Base-by-base conservation (phyloP, 2,329 filamentous ascomycete species). In the Fonsecaea nubica region DNA sequence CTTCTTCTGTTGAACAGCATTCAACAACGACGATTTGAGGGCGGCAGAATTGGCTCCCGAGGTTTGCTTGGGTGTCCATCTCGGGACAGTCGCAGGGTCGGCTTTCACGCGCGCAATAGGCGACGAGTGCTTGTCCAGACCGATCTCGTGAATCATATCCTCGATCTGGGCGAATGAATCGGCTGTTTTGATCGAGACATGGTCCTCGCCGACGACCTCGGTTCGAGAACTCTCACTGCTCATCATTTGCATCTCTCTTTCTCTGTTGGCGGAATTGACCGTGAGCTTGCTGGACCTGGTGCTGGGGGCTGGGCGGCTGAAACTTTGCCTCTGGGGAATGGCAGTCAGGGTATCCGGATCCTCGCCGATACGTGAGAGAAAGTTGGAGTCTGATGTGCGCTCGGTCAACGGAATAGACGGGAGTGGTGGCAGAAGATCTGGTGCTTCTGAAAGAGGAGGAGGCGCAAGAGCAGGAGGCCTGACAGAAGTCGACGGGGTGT, bases 1-100 rank as follows among this genome's bases (percentile, higher is more conserved):
- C 71, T 89, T 87, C 71, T 80, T 83, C 40, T 80, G 79, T n/a
- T 85, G 82, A 12, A 89, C 80, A 3, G 87, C 86, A 6, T 82
- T 80, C 1, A 85, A 72, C 0, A 89, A 78, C 2, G 84, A 81
- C 1, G 79, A 75, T 72, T 79, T 83, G 70, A 85, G 76, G 58
- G 80, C 81, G 0, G 79, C 75, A 0, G 79, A 78, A 36, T 83
- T 82, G 3, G 78, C 75, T 5, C 80, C 82, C 0, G 75, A 64
- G 6, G 45, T 68, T 69, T 81, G 82, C 56, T 84, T 80, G 2
- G 85, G 83, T 45, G 77, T 79, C 80, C 82, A 84, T 58, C 83
- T 82, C 1, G 85, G 85, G 80, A 86, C 84, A 7, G 63, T 64
- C 30, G 61, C 50, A 30, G 66, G 65, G 58, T 71, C 69, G 6